Base-by-base conservation (phyloP, 73 alveolate genomes). In the Tetrahymena elliotti region DNA sequence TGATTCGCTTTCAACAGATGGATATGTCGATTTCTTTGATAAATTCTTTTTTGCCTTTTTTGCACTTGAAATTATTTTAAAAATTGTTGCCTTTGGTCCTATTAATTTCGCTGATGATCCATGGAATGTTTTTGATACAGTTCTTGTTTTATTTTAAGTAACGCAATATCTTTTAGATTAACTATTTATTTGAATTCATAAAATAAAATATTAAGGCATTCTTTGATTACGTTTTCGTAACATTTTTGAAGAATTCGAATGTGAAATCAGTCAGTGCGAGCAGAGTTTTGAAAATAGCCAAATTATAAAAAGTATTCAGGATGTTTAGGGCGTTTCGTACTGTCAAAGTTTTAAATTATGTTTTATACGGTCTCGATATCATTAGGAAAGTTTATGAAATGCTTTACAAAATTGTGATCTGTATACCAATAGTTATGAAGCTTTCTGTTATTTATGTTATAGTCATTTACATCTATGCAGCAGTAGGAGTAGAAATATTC, bases 281-380 rank as follows among this genome's bases (percentile, higher is more conserved):
- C 36, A 94, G 96, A 94, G 93, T 94, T 34, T 94, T 94, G 39
- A 94, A 94, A 35, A 47, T 94, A 52, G 96, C 96, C 6, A 94
- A 94, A 35, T 52, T 94, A 9, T 84, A 94, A 24, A 94, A 94
- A 41, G 96, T 94, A 1, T 94, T 94, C 39, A 94, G 96, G 35
- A 24, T 94, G 22, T 94, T 94, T 88, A 94, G 96, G 34, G 96
- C 96, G 10, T 94, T 94, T 40, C 68, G 96, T 47, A 84, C 96
- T 1, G 93, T 94, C 0, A 94, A 94, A 38, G 35, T 94, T 22
- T 39, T 94, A 22, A 92, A 92, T 18, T 94, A 41, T 52, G 35
- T 94, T 9, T 35, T 94, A 53, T 39, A 93, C 47, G 96, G 96
- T 22, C 93, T 94, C 10, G 96, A 94, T 8, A 94, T 94, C 11